These are phyloP conservation scores for Ormosia semicastrata DNA, from an alignment of 306 rosid genomes.

Conservation along the genomic window DNA sequence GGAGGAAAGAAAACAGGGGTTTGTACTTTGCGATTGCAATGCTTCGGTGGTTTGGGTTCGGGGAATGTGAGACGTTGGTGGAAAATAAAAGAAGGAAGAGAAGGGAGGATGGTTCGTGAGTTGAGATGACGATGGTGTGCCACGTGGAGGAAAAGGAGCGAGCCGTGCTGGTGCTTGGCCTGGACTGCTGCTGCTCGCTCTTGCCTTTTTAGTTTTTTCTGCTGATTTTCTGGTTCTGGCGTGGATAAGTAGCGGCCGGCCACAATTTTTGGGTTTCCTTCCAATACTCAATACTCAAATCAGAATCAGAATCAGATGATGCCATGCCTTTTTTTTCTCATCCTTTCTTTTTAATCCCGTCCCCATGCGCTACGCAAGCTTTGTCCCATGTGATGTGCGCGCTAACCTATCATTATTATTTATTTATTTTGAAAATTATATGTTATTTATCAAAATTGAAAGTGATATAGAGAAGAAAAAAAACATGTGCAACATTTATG, in stretches of 20 bases:
- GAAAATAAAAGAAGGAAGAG: neutral
- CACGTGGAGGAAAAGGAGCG: conserved; percentile 40
- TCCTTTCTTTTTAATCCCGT: neutral
- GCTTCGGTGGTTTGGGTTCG: conserved; percentile 1
- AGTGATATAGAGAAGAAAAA: too few relatives aligned
- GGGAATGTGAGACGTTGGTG: neutral
- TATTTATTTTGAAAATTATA: too few relatives aligned
- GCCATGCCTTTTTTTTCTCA: neutral
- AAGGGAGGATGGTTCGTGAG: neutral
- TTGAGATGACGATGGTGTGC: conserved; percentile 28
- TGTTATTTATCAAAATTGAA: too few relatives aligned
- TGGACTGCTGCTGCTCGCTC: neutral
- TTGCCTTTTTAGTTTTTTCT: neutral
- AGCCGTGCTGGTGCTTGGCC: neutral
- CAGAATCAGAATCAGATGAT: neutral
- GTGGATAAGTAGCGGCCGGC: conserved; percentile 36
- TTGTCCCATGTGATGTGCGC: neutral
- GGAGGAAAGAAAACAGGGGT: neutral
- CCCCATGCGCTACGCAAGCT: neutral
- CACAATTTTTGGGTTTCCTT: conserved; percentile 12
- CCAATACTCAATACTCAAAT: neutral
- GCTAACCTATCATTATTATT: neutral
- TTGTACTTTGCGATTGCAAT: neutral
- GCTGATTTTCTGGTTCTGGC: conserved; percentile 13
- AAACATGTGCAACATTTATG: too few relatives aligned